Conservation (phyloP, 2,329 filamentous ascomycete species). For the Juglanconis juglandina region DNA sequence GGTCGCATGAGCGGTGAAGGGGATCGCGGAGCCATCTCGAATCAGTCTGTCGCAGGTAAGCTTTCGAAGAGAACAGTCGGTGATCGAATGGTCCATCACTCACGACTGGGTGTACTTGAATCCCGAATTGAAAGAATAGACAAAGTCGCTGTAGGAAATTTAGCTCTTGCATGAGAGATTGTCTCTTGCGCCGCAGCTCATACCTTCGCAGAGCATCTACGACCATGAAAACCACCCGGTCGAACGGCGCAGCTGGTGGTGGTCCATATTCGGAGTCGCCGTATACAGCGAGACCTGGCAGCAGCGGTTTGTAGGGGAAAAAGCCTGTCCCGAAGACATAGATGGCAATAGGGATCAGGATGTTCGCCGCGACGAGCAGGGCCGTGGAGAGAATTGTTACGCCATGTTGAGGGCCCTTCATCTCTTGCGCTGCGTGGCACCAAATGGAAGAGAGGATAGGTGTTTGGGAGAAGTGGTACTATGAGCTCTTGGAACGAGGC, state of each 20-base stretch:
- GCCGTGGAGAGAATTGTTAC: slow-evolving; percentile 31
- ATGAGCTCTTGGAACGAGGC: slow-evolving; percentile 4
- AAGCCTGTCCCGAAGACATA: slow-evolving; percentile 82
- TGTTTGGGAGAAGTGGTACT: slow-evolving; percentile 3
- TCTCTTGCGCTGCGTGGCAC: slow-evolving; percentile 18
- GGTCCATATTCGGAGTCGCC: slow-evolving; percentile 51
- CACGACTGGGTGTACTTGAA: slow-evolving; percentile 88
- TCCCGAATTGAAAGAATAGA: slow-evolving; percentile 75
- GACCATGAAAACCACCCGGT: slow-evolving; percentile 94
- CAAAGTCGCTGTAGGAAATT: slow-evolving; percentile 70
- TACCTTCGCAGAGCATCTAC: slow-evolving; percentile 91
- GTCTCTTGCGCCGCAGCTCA: slow-evolving; percentile 10
- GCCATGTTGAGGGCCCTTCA: slow-evolving; percentile 26
- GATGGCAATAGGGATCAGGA: slow-evolving; percentile 72
- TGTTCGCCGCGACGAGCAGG: slow-evolving; percentile 65
- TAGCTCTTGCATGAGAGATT: slow-evolving; percentile 15
- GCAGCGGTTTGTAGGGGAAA: slow-evolving; percentile 94
- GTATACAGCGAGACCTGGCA: slow-evolving; percentile 77
- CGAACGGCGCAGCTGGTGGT: slow-evolving; percentile 68
- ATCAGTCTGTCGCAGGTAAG: slow-evolving; percentile 61
- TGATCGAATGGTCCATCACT: slow-evolving; percentile 19
- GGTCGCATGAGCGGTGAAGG: slow-evolving; percentile 93
- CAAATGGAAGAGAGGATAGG: background rate
- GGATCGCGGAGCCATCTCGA: slow-evolving; percentile 75
- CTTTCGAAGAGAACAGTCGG: background rate